phyloP scores from a whole-genome alignment of 306 rosid genomes.

The Corylus americana region DNA sequence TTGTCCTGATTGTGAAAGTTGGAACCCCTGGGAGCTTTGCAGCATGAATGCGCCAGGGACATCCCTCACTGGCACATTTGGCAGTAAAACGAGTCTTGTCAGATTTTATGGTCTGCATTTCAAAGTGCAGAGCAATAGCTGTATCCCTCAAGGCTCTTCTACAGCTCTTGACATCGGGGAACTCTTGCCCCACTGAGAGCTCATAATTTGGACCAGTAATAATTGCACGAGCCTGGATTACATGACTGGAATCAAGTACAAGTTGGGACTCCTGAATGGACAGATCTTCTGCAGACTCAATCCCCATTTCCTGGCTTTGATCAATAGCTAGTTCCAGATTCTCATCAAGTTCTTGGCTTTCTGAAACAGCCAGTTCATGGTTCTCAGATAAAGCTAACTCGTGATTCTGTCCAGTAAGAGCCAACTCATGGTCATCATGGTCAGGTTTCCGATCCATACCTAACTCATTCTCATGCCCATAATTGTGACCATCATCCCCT shows the following conservation, averaged over 20 bases:
- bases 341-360: constrained; percentile 64
- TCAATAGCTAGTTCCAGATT: constrained; percentile 50
- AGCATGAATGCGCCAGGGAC: constrained; percentile 95
- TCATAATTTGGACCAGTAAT: constrained; percentile 54
- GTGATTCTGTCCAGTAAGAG: constrained; percentile 50
- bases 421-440: constrained; percentile 57
- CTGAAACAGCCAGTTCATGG: constrained; percentile 62
- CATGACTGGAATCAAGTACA: constrained; percentile 35
- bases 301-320: constrained; percentile 59
- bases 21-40: constrained; percentile 95
- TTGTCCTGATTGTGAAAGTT: constrained; percentile 81
- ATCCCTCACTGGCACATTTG: constrained; percentile 81
- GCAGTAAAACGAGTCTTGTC: constrained; percentile 92
- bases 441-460: constrained; percentile 74
- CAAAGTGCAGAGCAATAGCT: constrained; percentile 83
- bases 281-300: constrained; percentile 52
- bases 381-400: constrained; percentile 48
- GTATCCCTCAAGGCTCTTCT: constrained; percentile 86
- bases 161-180: constrained; percentile 89
- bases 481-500: constrained; percentile 53
- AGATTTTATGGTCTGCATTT: constrained; percentile 85
- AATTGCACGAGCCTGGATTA: constrained; percentile 68
- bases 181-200: constrained; percentile 77
- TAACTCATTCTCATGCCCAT: constrained; percentile 55
- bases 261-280: constrained; percentile 44